Percentiles rank a stretch among this genome's conserved stretches.
phyloP scores from a whole-genome alignment of 805 yeast species.

The Monosporozyma aerobia region DNA sequence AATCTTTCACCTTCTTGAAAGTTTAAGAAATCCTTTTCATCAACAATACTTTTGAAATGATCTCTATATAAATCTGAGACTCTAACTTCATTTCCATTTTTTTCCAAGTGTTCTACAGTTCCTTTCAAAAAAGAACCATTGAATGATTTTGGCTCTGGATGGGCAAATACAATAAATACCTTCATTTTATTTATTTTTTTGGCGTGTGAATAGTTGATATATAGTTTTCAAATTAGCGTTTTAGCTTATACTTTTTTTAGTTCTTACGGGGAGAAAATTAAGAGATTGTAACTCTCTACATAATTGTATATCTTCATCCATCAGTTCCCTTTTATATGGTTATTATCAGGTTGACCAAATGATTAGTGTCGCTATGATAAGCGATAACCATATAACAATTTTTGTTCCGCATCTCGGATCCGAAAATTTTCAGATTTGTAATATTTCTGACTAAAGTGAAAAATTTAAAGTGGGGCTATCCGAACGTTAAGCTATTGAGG shows the following conservation, averaged over 20 bases:
- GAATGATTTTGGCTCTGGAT: slow-evolving; percentile 21
- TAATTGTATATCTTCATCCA: no score
- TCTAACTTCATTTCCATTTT: slow-evolving; percentile 21
- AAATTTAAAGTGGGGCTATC: no score
- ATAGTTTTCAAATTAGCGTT: neutral
- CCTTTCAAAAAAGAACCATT: slow-evolving; percentile 16
- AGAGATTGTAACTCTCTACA: no score
- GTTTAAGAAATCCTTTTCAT: slow-evolving; percentile 16
- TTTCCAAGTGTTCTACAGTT: slow-evolving; percentile 12
- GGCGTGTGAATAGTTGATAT: neutral
- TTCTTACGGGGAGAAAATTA: no score
- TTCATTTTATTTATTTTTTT: slow-evolving; percentile 8
- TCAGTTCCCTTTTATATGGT: no score
- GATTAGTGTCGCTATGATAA: no score
- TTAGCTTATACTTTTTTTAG: neutral
- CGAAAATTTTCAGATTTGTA: no score
- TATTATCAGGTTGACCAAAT: no score
- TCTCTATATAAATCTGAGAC: slow-evolving; percentile 20
- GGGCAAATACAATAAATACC: slow-evolving; percentile 22
- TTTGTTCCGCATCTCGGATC: no score
- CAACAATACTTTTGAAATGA: slow-evolving; percentile 19
- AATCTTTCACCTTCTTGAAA: slow-evolving; percentile 11
- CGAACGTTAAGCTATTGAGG: no score
- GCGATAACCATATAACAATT: no score
- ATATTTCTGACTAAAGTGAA: no score